Evolutionary conservation across 1,139 yeast species (phyloP), one percentile per base, ranked within the genome.

Genomic region (Saccharomyces pastorianus): DNA sequence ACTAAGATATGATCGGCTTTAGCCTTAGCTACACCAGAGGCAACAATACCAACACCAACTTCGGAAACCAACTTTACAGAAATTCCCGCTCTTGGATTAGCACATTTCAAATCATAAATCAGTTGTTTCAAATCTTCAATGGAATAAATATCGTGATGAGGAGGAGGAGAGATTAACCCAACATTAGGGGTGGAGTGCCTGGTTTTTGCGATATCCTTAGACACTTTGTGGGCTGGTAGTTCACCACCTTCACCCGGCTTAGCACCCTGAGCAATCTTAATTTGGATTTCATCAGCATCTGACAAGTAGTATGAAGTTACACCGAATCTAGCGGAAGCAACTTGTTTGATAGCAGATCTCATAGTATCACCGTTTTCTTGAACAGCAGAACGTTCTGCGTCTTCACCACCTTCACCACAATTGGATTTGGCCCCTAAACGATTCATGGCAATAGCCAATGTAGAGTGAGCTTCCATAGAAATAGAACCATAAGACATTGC

Each of bases 191-290:
- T 93, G 0, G 97, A 90, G 71, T 91, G 97, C 76, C 99, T 84
- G 4, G 98, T 91, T 73, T 87, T 89, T 54, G 96, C 99, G 75
- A 93, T 93, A 52, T 82, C 82, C 54, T 79, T 82, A 46, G 95
- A 82, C 50, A 93, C 98, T 74, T 93, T 93, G 76, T 88, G 87
- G 58, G 96, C 97, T 48, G 98, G 97, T 63, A 93, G 78, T 73
- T 93, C 98, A 80, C 99, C 99, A 78, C 99, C 99, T 77, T 93
- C 98, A 77, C 98, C 99, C 8, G 98, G 98, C 74, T 93, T 93
- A 55, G 99, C 99, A 74, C 99, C 98, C 75, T 93, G 99, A 8
- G 99, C 98, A 95, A 93, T 90, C 76, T 93, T 93, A 71, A 93
- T 93, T 75, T 93, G 99, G 61, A 93, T 82, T 75, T 93, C 98